Percentiles rank a stretch among this genome's conserved stretches.
phyloP scores from a whole-genome alignment of 305 asterid genomes.

The Fraxinus sp. region DNA sequence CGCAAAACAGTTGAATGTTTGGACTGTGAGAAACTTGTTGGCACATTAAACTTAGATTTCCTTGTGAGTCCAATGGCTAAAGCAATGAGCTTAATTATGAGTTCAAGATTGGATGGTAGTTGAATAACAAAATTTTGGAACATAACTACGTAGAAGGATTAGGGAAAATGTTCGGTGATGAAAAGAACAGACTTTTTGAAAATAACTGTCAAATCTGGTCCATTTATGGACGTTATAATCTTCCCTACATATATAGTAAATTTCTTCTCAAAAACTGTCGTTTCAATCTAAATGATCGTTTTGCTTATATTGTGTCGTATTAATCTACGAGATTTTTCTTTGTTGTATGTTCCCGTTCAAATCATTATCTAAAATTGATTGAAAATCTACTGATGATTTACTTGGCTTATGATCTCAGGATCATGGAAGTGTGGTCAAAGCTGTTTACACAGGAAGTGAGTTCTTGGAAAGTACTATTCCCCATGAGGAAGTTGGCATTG shows the following conservation, averaged over 20 bases:
- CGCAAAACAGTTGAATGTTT: not conserved
- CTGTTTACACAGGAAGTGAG: constrained; percentile 76
- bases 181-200: not conserved
- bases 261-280: not conserved
- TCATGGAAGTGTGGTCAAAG: constrained; percentile 78
- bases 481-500: constrained; percentile 75
- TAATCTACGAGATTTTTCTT: not conserved
- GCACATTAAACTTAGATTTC: not conserved
- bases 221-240: not conserved
- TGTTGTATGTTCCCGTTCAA: not conserved
- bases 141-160: not conserved
- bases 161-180: not conserved
- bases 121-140: not conserved
- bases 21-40: not conserved
- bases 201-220: not conserved
- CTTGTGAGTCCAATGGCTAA: not conserved
- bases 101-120: not conserved
- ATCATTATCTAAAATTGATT: not conserved
- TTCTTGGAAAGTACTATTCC: constrained; percentile 62
- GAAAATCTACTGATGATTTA: constrained; percentile 9
- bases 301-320: not conserved
- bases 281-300: not conserved
- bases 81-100: not conserved
- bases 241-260: not conserved
- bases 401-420: constrained; percentile 45